phyloP scores from a whole-genome alignment of 73 alveolate species.

The Paramecium sexaurelia region DNA sequence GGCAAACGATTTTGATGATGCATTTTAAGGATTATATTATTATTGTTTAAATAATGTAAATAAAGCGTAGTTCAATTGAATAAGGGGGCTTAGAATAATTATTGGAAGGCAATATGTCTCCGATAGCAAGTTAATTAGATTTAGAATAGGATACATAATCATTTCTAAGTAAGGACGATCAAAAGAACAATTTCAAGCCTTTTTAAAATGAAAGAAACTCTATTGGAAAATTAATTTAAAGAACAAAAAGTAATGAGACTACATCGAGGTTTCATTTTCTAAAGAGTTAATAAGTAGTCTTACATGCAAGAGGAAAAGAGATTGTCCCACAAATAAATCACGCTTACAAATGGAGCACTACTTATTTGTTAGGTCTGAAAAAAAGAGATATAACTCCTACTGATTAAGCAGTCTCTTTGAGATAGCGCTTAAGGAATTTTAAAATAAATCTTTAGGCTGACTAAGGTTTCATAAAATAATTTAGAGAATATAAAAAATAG shows the following conservation, averaged over 20 bases:
- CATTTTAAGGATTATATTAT: not conserved
- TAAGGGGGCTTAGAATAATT: not conserved
- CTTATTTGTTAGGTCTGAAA: slow-evolving; percentile 8
- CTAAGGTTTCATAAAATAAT: slow-evolving; percentile 43
- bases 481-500: not conserved
- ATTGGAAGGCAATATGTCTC: not conserved
- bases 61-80: not conserved
- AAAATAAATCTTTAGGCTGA: slow-evolving; percentile 16
- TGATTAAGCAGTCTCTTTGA: not conserved
- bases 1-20: not conserved
- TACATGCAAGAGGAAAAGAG: not conserved
- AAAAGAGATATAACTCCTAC: slow-evolving; percentile 3
- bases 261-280: not conserved
- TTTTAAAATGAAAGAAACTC: slow-evolving; percentile 44
- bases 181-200: not conserved
- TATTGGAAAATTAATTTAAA: slow-evolving; percentile 17
- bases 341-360: not conserved
- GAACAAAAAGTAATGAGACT: not conserved
- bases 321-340: not conserved
- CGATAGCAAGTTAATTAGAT: not conserved
- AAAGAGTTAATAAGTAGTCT: not conserved
- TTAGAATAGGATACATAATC: slow-evolving; percentile 40
- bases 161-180: not conserved
- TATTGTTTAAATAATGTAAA: not conserved
- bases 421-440: not conserved